These are phyloP conservation scores for Thraustochytrium striatum DNA, from an alignment of 352 stramenopile species.

Conservation along the genomic window DNA sequence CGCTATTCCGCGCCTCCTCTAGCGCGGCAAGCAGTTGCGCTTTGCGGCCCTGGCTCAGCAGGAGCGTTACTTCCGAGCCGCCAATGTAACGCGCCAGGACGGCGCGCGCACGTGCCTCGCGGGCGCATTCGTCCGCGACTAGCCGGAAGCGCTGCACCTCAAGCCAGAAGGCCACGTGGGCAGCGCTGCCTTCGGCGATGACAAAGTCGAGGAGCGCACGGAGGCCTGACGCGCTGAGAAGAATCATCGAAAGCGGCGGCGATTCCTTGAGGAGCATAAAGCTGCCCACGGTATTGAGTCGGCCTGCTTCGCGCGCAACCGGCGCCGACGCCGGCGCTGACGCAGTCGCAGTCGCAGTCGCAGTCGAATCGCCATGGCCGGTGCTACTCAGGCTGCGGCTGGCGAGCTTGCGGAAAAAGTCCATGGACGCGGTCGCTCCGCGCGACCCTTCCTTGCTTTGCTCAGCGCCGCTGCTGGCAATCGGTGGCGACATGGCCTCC, in stretches of 20 bases:
- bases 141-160: slow-evolving; percentile 18
- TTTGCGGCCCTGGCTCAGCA: background rate
- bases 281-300: slow-evolving; percentile 10
- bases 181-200: background rate
- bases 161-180: slow-evolving; percentile 30
- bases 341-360: background rate
- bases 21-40: background rate
- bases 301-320: background rate
- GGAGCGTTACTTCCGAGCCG: background rate
- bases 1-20: background rate
- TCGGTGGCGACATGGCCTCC: too few relatives aligned
- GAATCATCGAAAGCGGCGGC: background rate
- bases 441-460: too few relatives aligned
- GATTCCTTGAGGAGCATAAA: slow-evolving; percentile 37
- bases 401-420: too few relatives aligned
- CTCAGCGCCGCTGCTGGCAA: too few relatives aligned
- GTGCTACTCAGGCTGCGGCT: background rate
- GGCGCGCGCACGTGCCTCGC: background rate
- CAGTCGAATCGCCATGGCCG: background rate
- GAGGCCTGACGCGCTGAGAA: background rate
- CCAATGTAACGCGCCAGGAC: slow-evolving; percentile 1
- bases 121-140: background rate
- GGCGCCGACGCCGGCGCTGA: background rate
- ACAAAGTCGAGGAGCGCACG: background rate
- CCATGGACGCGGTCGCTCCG: too few relatives aligned